Conservation (phyloP, 805 yeast genomes). For the Spathaspora arborariae region DNA sequence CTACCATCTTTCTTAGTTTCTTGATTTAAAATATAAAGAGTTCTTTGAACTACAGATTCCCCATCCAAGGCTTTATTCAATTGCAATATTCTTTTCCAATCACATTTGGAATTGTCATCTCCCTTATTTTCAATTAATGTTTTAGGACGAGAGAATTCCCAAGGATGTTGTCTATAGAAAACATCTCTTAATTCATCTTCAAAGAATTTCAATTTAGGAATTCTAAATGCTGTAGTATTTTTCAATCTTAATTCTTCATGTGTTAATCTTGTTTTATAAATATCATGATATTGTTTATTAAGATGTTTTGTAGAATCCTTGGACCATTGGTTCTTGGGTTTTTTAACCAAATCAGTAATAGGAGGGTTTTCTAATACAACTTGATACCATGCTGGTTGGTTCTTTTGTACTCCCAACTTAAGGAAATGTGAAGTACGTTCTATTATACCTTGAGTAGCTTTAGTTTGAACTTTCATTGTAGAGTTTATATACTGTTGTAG, state of each 20-base stretch:
- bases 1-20: slow-evolving; percentile 6
- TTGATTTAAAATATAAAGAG: slow-evolving; percentile 32
- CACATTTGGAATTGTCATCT: slow-evolving; percentile 48
- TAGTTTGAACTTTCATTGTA: slow-evolving; percentile 57
- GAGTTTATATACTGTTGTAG: background rate
- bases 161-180: slow-evolving; percentile 92
- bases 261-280: slow-evolving; percentile 47
- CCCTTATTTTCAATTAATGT: slow-evolving; percentile 73
- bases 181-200: slow-evolving; percentile 81
- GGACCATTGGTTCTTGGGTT: slow-evolving; percentile 18
- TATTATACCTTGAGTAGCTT: slow-evolving; percentile 65
- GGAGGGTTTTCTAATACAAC: slow-evolving; percentile 87
- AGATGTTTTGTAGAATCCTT: background rate
- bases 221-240: slow-evolving; percentile 39
- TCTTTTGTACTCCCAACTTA: slow-evolving; percentile 60
- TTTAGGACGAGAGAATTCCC: slow-evolving; percentile 95
- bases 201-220: slow-evolving; percentile 52
- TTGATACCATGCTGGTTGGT: slow-evolving; percentile 86
- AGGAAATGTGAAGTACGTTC: slow-evolving; percentile 78
- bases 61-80: slow-evolving; percentile 76
- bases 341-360: slow-evolving; percentile 51
- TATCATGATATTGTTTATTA: slow-evolving; percentile 8
- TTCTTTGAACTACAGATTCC: slow-evolving; percentile 54
- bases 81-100: slow-evolving; percentile 82
- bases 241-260: slow-evolving; percentile 33